Percentiles rank a stretch among this genome's conserved stretches.
These are phyloP conservation scores for Tetrahymena malaccensis DNA, from an alignment of 73 alveolate genomes.

Conservation along the genomic window DNA sequence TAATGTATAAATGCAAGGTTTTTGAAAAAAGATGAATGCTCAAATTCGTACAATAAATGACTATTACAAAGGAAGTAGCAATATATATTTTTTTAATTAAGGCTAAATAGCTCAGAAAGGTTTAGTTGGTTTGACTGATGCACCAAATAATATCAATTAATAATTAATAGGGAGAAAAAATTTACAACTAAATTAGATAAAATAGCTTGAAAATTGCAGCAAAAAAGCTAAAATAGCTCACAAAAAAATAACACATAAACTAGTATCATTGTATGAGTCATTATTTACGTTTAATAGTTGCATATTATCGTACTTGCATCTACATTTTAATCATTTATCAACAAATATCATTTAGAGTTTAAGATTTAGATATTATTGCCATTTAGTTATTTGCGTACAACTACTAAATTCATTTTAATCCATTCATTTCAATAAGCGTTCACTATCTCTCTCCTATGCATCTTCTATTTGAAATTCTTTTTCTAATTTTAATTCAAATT, in stretches of 20 bases:
- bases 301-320: neutral
- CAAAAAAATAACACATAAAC: neutral
- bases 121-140: neutral
- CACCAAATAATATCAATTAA: neutral
- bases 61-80: neutral
- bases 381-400: neutral
- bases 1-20: neutral
- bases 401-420: neutral
- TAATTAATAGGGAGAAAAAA: neutral
- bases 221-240: neutral
- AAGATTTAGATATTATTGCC: neutral
- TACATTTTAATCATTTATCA: neutral
- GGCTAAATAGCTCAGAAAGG: neutral
- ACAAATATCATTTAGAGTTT: neutral
- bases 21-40: neutral
- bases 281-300: neutral
- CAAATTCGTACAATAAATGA: neutral
- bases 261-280: neutral
- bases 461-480: neutral
- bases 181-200: neutral
- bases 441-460: neutral
- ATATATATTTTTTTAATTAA: neutral
- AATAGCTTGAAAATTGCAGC: neutral
- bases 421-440: neutral
- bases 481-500: neutral